Percentiles rank a stretch among this genome's conserved stretches.
These are phyloP conservation scores for Oryza coarctata DNA, from an alignment of 176 grass and related monocot species.

Conservation along the genomic window DNA sequence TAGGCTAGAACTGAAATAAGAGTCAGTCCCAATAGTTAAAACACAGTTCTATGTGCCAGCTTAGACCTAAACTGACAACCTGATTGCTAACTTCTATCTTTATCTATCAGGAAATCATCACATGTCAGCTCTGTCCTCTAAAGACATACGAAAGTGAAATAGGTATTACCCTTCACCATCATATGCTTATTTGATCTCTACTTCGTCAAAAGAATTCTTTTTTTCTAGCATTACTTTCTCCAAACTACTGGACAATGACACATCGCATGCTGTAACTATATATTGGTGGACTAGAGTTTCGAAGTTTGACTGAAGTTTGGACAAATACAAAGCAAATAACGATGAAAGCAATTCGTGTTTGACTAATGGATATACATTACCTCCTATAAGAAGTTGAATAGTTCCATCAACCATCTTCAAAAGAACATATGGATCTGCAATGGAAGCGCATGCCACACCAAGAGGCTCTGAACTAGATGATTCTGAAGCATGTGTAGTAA, in stretches of 20 bases:
- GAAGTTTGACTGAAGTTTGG: not conserved
- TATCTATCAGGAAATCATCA: not conserved
- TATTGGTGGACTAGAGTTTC: not conserved
- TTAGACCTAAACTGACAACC: not conserved
- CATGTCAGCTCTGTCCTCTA: not conserved
- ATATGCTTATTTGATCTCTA: conserved; percentile 3
- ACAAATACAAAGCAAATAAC: not conserved
- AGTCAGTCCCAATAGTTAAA: not conserved
- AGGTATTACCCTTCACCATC: not conserved
- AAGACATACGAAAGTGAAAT: not conserved
- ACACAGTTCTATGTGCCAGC: not conserved
- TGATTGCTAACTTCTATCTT: not conserved
- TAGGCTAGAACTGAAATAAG: not conserved
- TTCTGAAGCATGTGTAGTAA: conserved; percentile 62
- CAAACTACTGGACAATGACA: conserved; percentile 2
- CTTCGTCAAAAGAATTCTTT: not conserved
- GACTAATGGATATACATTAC: conserved; percentile 32
- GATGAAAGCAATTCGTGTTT: not conserved
- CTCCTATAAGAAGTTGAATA: conserved; percentile 91
- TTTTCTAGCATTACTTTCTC: not conserved
- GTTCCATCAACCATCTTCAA: conserved; percentile 90
- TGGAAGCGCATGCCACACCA: conserved; percentile 64
- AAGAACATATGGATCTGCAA: conserved; percentile 89
- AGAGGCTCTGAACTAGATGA: conserved; percentile 69
- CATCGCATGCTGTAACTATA: not conserved